A percentile compares a stretch with the other conserved stretches of the same genome.
phyloP scores from a whole-genome alignment of 768 basidiomycete genomes.

The Peribolospora kevripleyi region DNA sequence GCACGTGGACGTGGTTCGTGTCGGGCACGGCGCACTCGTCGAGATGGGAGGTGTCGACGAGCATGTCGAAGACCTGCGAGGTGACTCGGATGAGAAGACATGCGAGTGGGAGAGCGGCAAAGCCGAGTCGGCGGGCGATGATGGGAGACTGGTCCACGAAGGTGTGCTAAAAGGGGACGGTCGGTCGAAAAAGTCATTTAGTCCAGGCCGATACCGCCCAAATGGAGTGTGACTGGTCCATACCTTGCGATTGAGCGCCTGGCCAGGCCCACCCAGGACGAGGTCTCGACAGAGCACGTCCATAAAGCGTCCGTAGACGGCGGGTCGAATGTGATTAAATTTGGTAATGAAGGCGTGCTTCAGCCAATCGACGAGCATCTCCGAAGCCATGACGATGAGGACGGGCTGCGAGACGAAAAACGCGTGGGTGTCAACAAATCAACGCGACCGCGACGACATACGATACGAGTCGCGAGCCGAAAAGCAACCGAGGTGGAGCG shows the following conservation, averaged over 20 bases:
- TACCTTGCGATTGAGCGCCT: slow-evolving; percentile 47
- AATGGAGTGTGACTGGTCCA: not conserved
- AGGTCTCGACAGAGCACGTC: slow-evolving; percentile 90
- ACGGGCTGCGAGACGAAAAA: slow-evolving; percentile 39
- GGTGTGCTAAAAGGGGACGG: slow-evolving; percentile 32
- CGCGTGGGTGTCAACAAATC: not conserved
- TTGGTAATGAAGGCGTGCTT: slow-evolving; percentile 99
- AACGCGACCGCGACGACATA: slow-evolving; percentile 14
- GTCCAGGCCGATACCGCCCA: not conserved
- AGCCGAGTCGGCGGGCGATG: slow-evolving; percentile 77
- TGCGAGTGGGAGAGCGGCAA: slow-evolving; percentile 74
- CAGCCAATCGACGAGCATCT: slow-evolving; percentile 90
- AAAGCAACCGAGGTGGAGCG: not conserved
- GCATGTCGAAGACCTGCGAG: slow-evolving; percentile 23
- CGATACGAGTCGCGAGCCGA: too few species aligned
- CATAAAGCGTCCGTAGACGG: slow-evolving; percentile 79
- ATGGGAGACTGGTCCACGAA: slow-evolving; percentile 91
- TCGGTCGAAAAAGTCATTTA: not conserved
- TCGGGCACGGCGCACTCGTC: slow-evolving; percentile 10
- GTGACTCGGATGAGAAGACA: slow-evolving; percentile 32
- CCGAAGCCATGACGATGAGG: slow-evolving; percentile 65
- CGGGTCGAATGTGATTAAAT: slow-evolving; percentile 91
- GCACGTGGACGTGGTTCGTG: too few species aligned
- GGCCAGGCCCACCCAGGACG: slow-evolving; percentile 43
- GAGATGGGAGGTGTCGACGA: slow-evolving; percentile 12